phyloP scores from a whole-genome alignment of 179 eudicot genomes.

The Spergularia azorica region DNA sequence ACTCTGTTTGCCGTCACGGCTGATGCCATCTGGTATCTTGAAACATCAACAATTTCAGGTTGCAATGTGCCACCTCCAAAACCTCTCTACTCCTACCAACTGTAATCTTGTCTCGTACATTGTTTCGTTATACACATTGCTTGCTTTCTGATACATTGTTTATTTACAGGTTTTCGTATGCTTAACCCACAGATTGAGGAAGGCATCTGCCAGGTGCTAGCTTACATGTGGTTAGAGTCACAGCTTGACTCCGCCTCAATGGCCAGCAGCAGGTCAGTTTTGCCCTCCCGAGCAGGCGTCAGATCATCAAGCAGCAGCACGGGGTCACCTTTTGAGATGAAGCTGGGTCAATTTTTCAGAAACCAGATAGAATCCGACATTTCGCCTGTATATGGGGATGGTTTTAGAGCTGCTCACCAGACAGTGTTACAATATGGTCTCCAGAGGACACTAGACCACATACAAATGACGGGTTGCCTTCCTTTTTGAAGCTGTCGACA shows the following conservation, averaged over 20 bases:
- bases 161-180: constrained; percentile 56
- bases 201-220: constrained; percentile 88
- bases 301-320: constrained; percentile 41
- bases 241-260: constrained; percentile 48
- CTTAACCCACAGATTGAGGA: constrained; percentile 83
- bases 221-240: constrained; percentile 76
- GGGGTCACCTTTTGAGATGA: constrained; percentile 71
- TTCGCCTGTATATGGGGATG: constrained; percentile 77
- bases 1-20: too few relatives aligned
- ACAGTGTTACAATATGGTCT: constrained; percentile 74
- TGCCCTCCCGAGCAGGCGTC: constrained; percentile 30
- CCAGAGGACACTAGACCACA: constrained; percentile 65
- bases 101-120: too few relatives aligned
- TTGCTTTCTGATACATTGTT: not conserved
- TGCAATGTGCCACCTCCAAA: too few relatives aligned
- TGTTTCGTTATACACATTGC: too few relatives aligned
- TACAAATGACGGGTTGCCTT: constrained; percentile 64
- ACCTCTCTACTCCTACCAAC: too few relatives aligned
- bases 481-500: constrained; percentile 43
- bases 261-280: constrained; percentile 38
- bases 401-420: constrained; percentile 77
- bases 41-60: too few relatives aligned
- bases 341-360: constrained; percentile 70
- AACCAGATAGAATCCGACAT: constrained; percentile 80
- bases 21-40: too few relatives aligned